A percentile compares a stretch with the other conserved stretches of the same genome.
Evolutionary conservation across 177 flowering plant species (phyloP).

Genomic region (Viscum album): DNA sequence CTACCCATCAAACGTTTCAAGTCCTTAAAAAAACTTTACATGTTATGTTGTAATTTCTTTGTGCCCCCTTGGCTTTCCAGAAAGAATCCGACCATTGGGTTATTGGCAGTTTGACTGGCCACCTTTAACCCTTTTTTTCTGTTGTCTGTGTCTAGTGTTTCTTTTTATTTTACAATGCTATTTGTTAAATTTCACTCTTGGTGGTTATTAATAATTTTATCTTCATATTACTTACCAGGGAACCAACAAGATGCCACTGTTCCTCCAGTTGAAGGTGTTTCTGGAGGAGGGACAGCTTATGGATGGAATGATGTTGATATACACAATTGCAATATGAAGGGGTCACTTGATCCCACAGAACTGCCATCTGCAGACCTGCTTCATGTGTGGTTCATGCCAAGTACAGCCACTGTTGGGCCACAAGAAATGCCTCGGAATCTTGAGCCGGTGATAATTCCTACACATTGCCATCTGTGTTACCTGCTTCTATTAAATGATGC

Average conservation of each 20-base stretch:
- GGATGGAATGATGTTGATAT: conserved; percentile 72
- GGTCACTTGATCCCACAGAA: conserved; percentile 57
- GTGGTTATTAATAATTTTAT: background rate
- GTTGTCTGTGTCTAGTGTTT: background rate
- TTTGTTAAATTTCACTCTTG: background rate
- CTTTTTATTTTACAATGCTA: too few relatives aligned
- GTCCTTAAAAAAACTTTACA: too few relatives aligned
- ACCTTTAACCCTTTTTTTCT: background rate
- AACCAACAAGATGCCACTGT: conserved; percentile 32
- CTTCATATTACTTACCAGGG: conserved; percentile 18
- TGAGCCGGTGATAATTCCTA: conserved; percentile 47
- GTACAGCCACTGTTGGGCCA: conserved; percentile 72
- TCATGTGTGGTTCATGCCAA: conserved; percentile 91
- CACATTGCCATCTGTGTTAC: background rate
- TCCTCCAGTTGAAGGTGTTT: conserved; percentile 92
- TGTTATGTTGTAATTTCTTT: too few relatives aligned
- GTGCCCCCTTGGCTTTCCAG: too few relatives aligned
- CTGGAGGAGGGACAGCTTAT: conserved; percentile 96
- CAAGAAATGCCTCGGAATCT: conserved; percentile 72
- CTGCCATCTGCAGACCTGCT: conserved; percentile 63
- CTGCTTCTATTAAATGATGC: background rate
- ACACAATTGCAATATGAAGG: conserved; percentile 27
- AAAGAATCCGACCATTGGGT: too few relatives aligned
- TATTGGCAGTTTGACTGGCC: too few relatives aligned
- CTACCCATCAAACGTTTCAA: too few relatives aligned